phyloP scores from a whole-genome alignment of 257 asterid genomes.

The Solanum ossicruentum region DNA sequence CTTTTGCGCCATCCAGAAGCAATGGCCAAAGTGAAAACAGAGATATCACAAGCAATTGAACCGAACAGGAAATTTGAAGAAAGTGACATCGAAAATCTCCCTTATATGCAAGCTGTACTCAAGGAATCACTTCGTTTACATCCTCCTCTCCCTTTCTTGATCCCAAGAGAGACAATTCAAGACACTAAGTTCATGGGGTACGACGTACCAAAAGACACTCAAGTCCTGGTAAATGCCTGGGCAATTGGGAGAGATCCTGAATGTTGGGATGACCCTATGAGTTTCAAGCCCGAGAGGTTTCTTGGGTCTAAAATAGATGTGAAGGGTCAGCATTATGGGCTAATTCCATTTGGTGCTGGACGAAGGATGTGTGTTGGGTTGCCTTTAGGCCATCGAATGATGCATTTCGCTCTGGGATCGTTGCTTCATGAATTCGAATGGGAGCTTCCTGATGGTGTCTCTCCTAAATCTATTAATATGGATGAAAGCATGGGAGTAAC shows the following conservation, averaged over 20 bases:
- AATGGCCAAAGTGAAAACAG: not conserved
- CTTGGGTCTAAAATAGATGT: not conserved
- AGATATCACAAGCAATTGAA: not conserved
- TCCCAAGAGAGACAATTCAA: not conserved
- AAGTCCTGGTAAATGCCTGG: not conserved
- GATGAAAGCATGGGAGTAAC: not conserved
- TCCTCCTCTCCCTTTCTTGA: constrained; percentile 1
- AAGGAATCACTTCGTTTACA: constrained; percentile 3
- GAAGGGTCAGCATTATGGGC: constrained; percentile 1
- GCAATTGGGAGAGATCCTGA: constrained; percentile 4
- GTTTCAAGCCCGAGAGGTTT: constrained; percentile 8
- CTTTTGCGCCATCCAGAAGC: not conserved
- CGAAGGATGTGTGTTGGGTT: constrained; percentile 1
- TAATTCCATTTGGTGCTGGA: constrained; percentile 8
- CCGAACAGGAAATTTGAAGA: not conserved
- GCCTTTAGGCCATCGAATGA: constrained; percentile 2
- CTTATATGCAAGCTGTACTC: not conserved
- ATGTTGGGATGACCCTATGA: not conserved
- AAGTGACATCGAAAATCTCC: not conserved
- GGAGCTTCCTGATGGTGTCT: not conserved
- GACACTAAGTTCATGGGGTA: constrained; percentile 8
- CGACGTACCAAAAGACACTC: not conserved
- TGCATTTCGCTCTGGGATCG: not conserved
- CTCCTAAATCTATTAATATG: not conserved
- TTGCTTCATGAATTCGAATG: not conserved